These are phyloP conservation scores for Oldenlandia corymbosa DNA, from an alignment of 257 asterid genomes.

Conservation along the genomic window DNA sequence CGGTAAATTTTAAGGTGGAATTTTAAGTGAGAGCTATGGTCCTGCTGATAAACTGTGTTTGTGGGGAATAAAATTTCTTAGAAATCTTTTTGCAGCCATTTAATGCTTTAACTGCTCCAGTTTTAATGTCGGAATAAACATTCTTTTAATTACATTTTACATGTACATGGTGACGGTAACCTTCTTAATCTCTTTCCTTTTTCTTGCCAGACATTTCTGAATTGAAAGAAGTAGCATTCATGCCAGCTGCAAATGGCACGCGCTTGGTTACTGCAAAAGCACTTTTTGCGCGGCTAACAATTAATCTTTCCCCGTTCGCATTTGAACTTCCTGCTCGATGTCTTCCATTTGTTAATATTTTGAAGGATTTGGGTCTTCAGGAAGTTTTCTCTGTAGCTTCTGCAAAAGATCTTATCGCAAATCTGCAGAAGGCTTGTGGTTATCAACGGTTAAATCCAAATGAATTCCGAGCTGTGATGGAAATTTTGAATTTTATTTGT, in stretches of 20 bases:
- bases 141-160: not conserved
- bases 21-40: not conserved
- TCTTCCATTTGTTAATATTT: conserved; percentile 79
- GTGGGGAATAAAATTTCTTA: not conserved
- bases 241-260: conserved; percentile 95
- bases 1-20: not conserved
- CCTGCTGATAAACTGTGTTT: not conserved
- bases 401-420: conserved; percentile 75
- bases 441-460: conserved; percentile 89
- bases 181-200: conserved; percentile 1
- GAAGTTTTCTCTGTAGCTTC: conserved; percentile 63
- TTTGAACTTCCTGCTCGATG: conserved; percentile 81
- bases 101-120: not conserved
- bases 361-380: conserved; percentile 77
- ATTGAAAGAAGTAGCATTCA: conserved; percentile 76
- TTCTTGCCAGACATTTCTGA: conserved; percentile 50
- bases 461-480: conserved; percentile 87
- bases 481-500: conserved; percentile 61
- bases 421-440: conserved; percentile 82
- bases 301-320: conserved; percentile 89
- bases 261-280: conserved; percentile 85
- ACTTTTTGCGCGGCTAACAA: conserved; percentile 78
- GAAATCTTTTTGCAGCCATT: not conserved
- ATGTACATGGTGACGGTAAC: not conserved
- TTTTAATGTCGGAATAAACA: not conserved